Percentiles rank a stretch among this genome's conserved stretches.
Conservation (phyloP, 2,329 filamentous ascomycete species). For the Nannizziopsis arthrosporioides region DNA sequence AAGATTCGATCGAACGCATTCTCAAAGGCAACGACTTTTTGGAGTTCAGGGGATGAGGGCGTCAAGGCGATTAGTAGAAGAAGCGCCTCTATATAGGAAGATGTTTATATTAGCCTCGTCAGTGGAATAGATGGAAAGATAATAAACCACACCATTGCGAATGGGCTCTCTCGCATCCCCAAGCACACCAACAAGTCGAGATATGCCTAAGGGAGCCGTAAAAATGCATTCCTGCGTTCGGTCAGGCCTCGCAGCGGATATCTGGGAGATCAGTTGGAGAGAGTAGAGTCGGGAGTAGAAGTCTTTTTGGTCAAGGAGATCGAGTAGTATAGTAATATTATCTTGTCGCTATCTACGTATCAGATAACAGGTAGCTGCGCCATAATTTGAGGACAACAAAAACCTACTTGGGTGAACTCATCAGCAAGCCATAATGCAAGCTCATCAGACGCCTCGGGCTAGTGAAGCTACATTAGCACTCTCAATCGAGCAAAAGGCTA, state of each 20-base stretch:
- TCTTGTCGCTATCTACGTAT: slow-evolving; percentile 63
- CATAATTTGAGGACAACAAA: neutral
- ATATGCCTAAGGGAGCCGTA: slow-evolving; percentile 75
- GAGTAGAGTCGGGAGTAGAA: slow-evolving; percentile 89
- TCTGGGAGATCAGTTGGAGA: slow-evolving; percentile 75
- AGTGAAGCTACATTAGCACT: slow-evolving; percentile 20
- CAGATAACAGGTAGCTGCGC: slow-evolving; percentile 28
- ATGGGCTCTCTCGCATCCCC: slow-evolving; percentile 80
- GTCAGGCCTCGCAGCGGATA: slow-evolving; percentile 73
- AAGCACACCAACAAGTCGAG: slow-evolving; percentile 68
- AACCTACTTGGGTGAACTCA: slow-evolving; percentile 76
- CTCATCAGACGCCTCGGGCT: slow-evolving; percentile 91
- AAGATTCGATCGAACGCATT: slow-evolving; percentile 86
- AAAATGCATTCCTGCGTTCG: slow-evolving; percentile 91
- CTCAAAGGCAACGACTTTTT: slow-evolving; percentile 92
- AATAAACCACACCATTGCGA: slow-evolving; percentile 57
- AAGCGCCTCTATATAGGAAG: slow-evolving; percentile 51
- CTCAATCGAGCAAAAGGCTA: neutral
- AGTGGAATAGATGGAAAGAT: neutral
- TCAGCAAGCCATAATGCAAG: slow-evolving; percentile 93
- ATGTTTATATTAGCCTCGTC: slow-evolving; percentile 13
- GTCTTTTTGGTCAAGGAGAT: slow-evolving; percentile 74
- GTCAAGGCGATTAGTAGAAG: slow-evolving; percentile 81
- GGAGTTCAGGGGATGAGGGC: slow-evolving; percentile 72
- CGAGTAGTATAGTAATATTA: slow-evolving; percentile 81